These are phyloP conservation scores for Tuber calosporum DNA, from an alignment of 495 filamentous ascomycete species.

Conservation along the genomic window DNA sequence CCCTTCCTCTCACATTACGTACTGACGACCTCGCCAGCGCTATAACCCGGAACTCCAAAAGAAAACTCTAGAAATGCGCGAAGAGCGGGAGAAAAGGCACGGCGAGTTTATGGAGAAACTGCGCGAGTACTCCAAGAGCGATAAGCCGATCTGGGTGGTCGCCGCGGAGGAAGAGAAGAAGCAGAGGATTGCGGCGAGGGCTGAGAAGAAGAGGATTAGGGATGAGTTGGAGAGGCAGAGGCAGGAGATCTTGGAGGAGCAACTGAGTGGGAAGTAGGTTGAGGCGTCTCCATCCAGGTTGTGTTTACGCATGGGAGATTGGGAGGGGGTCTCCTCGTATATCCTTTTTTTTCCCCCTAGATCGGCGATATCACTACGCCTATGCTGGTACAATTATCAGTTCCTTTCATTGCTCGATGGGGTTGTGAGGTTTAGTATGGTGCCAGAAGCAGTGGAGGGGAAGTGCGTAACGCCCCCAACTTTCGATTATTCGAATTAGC, in stretches of 20 bases:
- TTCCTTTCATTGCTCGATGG: neutral
- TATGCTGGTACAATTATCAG: neutral
- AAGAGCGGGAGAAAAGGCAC: slow-evolving; percentile 70
- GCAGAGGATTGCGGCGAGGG: slow-evolving; percentile 49
- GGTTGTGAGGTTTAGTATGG: neutral
- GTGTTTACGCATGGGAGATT: neutral
- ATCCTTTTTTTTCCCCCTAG: neutral
- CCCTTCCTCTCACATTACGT: neutral
- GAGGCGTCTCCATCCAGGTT: neutral
- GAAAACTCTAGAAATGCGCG: slow-evolving; percentile 65
- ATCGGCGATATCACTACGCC: neutral
- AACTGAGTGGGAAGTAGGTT: slow-evolving; percentile 24
- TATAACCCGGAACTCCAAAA: slow-evolving; percentile 93
- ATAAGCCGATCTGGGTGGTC: slow-evolving; percentile 79
- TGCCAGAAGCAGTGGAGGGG: neutral
- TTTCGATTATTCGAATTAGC: too few relatives aligned
- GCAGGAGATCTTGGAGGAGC: slow-evolving; percentile 50
- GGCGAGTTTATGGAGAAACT: slow-evolving; percentile 75
- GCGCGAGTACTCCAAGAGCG: slow-evolving; percentile 82
- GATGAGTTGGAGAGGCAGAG: slow-evolving; percentile 58
- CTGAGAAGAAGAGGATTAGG: slow-evolving; percentile 48
- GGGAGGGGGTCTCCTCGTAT: neutral
- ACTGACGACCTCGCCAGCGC: slow-evolving; percentile 46
- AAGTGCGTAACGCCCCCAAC: too few relatives aligned
- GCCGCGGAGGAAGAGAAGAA: slow-evolving; percentile 58